A percentile compares a stretch with the other conserved stretches of the same genome.
These are phyloP conservation scores for Ruellia speciosa DNA, from an alignment of 305 asterid species.

Conservation along the genomic window DNA sequence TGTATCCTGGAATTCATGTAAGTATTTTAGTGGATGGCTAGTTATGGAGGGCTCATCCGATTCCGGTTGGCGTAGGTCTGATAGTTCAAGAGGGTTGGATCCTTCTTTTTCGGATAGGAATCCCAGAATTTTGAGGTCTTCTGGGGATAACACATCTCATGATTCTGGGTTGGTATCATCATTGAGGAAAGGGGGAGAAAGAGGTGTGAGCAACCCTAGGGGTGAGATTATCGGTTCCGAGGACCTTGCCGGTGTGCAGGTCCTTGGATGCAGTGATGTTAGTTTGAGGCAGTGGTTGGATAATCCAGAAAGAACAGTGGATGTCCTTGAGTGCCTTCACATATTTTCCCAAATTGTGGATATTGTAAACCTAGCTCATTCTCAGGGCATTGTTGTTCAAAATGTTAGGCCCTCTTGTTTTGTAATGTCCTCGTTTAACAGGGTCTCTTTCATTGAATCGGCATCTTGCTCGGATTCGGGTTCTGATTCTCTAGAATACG, in stretches of 20 bases:
- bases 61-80: slow-evolving; percentile 68
- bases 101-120: slow-evolving; percentile 41
- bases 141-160: slow-evolving; percentile 41
- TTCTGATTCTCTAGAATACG: slow-evolving; percentile 62
- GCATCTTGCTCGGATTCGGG: slow-evolving; percentile 77
- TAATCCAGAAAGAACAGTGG: slow-evolving; percentile 64
- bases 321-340: slow-evolving; percentile 75
- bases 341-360: slow-evolving; percentile 81
- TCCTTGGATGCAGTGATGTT: slow-evolving; percentile 45
- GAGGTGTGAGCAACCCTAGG: slow-evolving; percentile 24
- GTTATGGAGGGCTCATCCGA: slow-evolving; percentile 86
- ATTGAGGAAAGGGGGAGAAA: slow-evolving; percentile 46
- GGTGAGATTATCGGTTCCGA: slow-evolving; percentile 27
- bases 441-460: slow-evolving; percentile 81
- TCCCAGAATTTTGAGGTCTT: slow-evolving; percentile 39
- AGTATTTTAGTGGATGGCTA: slow-evolving; percentile 28
- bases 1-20: slow-evolving; percentile 31
- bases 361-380: slow-evolving; percentile 72
- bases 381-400: slow-evolving; percentile 73
- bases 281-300: slow-evolving; percentile 95
- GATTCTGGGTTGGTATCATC: slow-evolving; percentile 40
- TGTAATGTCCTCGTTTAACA: slow-evolving; percentile 66
- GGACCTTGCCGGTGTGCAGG: slow-evolving; percentile 19
- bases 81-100: slow-evolving; percentile 38
- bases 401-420: slow-evolving; percentile 90